Percentiles rank a stretch among this genome's conserved stretches.
Evolutionary conservation across 1,284 basidiomycete species (phyloP).

Genomic region (Sutorius eximius): DNA sequence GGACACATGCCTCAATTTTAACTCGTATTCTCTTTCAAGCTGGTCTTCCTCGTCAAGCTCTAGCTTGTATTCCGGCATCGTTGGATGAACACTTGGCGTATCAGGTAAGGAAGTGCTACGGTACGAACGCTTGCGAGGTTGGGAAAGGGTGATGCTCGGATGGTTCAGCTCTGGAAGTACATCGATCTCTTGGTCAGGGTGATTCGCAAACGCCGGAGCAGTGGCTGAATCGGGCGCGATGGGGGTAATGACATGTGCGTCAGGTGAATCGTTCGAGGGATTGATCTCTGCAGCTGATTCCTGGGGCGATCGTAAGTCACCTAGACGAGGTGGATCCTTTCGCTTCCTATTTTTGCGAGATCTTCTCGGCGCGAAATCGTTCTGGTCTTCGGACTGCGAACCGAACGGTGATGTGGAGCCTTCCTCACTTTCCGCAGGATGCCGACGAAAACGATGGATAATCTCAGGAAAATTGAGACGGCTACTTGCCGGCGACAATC

Average conservation of each 20-base stretch:
- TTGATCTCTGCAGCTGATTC: slow-evolving; percentile 14
- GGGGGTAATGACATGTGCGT: slow-evolving; percentile 4
- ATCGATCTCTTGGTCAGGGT: slow-evolving; percentile 8
- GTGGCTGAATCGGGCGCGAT: slow-evolving; percentile 3
- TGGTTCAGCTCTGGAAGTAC: not conserved
- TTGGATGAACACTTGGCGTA: slow-evolving; percentile 1
- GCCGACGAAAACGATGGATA: slow-evolving; percentile 39
- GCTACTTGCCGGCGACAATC: slow-evolving; percentile 45
- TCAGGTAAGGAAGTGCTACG: slow-evolving; percentile 30
- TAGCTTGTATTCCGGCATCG: slow-evolving; percentile 34
- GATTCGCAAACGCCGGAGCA: not conserved
- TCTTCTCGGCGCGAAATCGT: slow-evolving; percentile 32
- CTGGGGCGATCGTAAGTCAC: slow-evolving; percentile 15
- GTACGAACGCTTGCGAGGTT: slow-evolving; percentile 18
- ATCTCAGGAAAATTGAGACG: slow-evolving; percentile 42
- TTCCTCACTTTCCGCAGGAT: slow-evolving; percentile 45
- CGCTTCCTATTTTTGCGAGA: slow-evolving; percentile 6
- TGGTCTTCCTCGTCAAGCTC: slow-evolving; percentile 48
- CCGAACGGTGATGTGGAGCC: slow-evolving; percentile 45
- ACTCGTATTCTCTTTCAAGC: slow-evolving; percentile 55
- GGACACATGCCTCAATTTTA: slow-evolving; percentile 52
- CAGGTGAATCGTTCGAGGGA: slow-evolving; percentile 2
- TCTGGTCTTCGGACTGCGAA: slow-evolving; percentile 49
- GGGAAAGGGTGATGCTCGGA: not conserved
- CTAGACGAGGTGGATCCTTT: slow-evolving; percentile 6